Percentiles rank a stretch among this genome's conserved stretches.
Evolutionary conservation across 495 filamentous ascomycete genomes (phyloP).

Genomic region (Xylaria bambusicola): DNA sequence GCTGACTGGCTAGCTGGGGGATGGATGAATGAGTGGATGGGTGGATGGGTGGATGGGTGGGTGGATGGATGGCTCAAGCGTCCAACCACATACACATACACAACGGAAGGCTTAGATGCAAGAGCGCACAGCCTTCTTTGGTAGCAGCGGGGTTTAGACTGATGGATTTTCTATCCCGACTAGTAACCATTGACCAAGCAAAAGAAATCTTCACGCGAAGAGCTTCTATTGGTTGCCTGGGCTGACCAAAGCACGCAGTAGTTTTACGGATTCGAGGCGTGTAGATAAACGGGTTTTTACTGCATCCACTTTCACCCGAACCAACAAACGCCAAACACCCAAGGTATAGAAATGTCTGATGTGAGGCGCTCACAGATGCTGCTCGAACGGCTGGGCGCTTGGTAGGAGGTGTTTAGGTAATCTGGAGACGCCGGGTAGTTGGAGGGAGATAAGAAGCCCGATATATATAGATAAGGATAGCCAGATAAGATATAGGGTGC

Average conservation of each 20-base stretch:
- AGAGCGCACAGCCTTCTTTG: constrained; percentile 16
- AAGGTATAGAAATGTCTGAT: constrained; percentile 1
- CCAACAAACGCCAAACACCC: neutral
- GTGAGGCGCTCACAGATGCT: no score
- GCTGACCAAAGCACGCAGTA: neutral
- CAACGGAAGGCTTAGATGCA: constrained; percentile 18
- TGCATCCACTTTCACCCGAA: neutral
- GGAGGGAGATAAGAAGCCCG: no score
- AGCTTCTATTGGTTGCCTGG: constrained; percentile 2
- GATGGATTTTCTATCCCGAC: neutral
- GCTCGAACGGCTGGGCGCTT: no score
- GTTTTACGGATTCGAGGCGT: constrained; percentile 5
- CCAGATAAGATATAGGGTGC: no score
- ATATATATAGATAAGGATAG: no score
- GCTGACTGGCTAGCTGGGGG: no score
- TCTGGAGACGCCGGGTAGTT: no score
- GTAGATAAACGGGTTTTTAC: neutral
- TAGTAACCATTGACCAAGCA: neutral
- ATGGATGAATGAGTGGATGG: no score
- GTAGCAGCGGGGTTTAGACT: constrained; percentile 7
- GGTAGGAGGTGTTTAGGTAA: no score
- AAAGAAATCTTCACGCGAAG: constrained; percentile 2
- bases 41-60: no score
- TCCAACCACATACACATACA: constrained; percentile 22
- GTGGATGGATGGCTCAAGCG: constrained; percentile 16